phyloP scores from a whole-genome alignment of 441 rosid species.

The Monsonia emarginata region DNA sequence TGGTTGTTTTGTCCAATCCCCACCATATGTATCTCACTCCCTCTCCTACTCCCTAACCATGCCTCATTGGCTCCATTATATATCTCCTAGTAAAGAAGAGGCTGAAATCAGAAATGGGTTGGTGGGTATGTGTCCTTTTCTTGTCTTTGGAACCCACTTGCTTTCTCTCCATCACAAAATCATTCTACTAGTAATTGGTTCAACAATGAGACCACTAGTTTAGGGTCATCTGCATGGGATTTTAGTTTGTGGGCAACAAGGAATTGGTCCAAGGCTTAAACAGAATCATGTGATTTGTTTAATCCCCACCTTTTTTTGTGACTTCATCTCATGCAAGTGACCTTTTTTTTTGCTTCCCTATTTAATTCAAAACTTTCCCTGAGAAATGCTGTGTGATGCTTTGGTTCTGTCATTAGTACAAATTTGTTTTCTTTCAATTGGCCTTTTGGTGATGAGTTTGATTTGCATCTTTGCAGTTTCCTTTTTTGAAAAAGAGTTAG shows the following conservation, averaged over 20 bases:
- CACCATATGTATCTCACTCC: neutral
- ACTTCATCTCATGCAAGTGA: neutral
- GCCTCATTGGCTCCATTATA: neutral
- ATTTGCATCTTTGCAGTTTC: neutral
- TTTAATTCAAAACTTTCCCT: slow-evolving; percentile 3
- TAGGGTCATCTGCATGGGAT: slow-evolving; percentile 3
- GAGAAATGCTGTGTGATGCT: neutral
- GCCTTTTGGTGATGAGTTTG: neutral
- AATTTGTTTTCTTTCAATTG: neutral
- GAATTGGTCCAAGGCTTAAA: neutral
- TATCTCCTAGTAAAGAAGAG: neutral
- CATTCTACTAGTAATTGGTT: neutral
- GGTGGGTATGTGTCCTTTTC: slow-evolving; percentile 5
- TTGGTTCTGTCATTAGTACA: neutral
- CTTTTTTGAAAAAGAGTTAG: neutral
- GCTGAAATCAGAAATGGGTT: slow-evolving; percentile 3
- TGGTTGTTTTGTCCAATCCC: slow-evolving; percentile 6
- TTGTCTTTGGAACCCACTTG: slow-evolving; percentile 1
- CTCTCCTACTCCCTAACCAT: neutral
- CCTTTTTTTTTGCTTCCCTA: neutral
- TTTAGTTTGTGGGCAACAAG: neutral
- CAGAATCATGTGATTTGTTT: neutral
- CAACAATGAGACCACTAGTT: neutral
- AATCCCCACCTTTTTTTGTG: neutral
- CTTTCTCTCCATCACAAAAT: neutral